These are phyloP conservation scores for Mallotus nudiflorus DNA, from an alignment of 345 rosid genomes.

Conservation along the genomic window DNA sequence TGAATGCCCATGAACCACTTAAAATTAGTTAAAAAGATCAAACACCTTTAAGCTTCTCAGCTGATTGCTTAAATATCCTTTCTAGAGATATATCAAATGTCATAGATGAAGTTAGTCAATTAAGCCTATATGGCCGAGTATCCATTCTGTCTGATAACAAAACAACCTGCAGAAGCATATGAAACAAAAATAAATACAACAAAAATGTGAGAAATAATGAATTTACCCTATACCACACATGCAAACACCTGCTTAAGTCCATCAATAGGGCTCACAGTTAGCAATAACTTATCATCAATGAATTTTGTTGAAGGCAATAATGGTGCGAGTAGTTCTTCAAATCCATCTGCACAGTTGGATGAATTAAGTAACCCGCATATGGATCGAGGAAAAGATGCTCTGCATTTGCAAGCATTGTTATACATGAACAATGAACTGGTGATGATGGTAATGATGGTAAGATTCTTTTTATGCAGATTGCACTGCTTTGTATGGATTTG, in stretches of 20 bases:
- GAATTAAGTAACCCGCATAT: slow-evolving; percentile 77
- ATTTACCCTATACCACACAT: background rate
- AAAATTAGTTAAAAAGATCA: slow-evolving; percentile 18
- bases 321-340: slow-evolving; percentile 46
- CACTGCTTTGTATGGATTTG: too few relatives aligned
- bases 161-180: slow-evolving; percentile 74
- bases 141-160: slow-evolving; percentile 90
- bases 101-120: slow-evolving; percentile 82
- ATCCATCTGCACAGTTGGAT: slow-evolving; percentile 45
- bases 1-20: background rate
- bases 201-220: slow-evolving; percentile 7
- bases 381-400: slow-evolving; percentile 89
- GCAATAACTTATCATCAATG: slow-evolving; percentile 77
- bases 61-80: slow-evolving; percentile 52
- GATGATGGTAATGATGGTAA: too few relatives aligned
- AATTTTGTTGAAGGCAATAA: slow-evolving; percentile 77
- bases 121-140: slow-evolving; percentile 88
- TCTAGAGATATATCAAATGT: slow-evolving; percentile 78
- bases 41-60: slow-evolving; percentile 68
- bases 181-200: slow-evolving; percentile 11
- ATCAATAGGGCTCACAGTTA: slow-evolving; percentile 53
- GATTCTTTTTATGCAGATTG: too few relatives aligned
- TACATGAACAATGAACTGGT: too few relatives aligned
- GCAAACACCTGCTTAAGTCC: slow-evolving; percentile 73
- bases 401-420: slow-evolving; percentile 28